phyloP scores from a whole-genome alignment of 2,329 filamentous ascomycete species.

The Apiospora sp. region DNA sequence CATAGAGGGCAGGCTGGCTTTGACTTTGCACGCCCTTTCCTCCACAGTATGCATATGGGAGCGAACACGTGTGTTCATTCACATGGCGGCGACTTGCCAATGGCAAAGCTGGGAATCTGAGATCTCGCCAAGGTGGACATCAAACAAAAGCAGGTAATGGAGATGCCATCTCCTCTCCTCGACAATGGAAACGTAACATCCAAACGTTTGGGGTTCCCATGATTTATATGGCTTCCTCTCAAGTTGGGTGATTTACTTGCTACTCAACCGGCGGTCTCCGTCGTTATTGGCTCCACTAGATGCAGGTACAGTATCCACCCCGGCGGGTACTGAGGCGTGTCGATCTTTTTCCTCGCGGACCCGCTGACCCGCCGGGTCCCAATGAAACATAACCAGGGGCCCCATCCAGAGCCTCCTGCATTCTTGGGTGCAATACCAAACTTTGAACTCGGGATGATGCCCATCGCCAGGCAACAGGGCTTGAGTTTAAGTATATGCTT shows the following conservation, averaged over 20 bases:
- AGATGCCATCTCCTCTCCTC: neutral
- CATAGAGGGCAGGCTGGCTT: neutral
- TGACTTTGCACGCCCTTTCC: neutral
- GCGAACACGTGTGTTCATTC: neutral
- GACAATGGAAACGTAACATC: neutral
- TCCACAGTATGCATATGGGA: neutral
- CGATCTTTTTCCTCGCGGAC: neutral
- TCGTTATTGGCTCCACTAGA: neutral
- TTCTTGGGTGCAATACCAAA: neutral
- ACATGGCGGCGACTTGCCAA: neutral
- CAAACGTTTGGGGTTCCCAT: neutral
- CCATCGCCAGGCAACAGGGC: neutral
- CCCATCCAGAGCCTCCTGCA: conserved; percentile 11
- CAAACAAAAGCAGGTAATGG: neutral
- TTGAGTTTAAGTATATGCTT: neutral
- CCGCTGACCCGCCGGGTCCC: conserved; percentile 6
- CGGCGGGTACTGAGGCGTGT: conserved; percentile 1
- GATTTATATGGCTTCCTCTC: neutral
- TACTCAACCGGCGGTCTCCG: conserved; percentile 3
- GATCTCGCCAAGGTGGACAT: neutral
- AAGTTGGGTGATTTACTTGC: neutral
- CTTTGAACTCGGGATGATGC: neutral
- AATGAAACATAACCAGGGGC: neutral
- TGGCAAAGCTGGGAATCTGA: neutral
- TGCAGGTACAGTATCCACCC: neutral